Evolutionary conservation across 768 basidiomycete species (phyloP), one percentile per base, ranked within the genome.

Genomic region (Tylopilus vinaceipallidus): DNA sequence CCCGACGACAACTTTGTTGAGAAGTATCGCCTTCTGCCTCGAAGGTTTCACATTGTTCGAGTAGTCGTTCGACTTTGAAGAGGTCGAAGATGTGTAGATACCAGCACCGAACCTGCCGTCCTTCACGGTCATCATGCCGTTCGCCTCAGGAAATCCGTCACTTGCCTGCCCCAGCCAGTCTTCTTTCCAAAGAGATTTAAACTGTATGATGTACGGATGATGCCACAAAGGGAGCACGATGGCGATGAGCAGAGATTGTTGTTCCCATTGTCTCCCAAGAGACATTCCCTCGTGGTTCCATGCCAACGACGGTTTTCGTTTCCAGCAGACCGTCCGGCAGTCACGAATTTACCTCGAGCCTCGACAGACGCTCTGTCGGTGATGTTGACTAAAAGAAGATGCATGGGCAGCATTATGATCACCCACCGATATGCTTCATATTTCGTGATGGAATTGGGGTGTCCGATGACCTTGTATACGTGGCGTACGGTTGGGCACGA

Each of bases 1-100:
- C 23, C 85, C 85, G 20, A 86, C 84, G 13, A 86, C 71, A 17
- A 88, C 85, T 58, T 86, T 87, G 67, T 86, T 87, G 45, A 88
- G 67, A n/a, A 88, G 73, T 33, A 88, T 83, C 0, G 81, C 81
- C 55, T 85, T 85, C 53, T 79, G 64, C 16, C 66, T 63, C 0
- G 82, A 85, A 36, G 74, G 67, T 52, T 75, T 77, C 45, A 76
- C 72, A 51, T 84, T 85, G 44, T 70, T 72, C 11, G 84, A 84
- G 60, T 88, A 88, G 65, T 88, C 85, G 51, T 86, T 82, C 16
- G 85, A 84, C 77, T 87, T 87, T 7, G 85, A 87, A n/a, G 86
- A 86, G 2, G 85, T 87, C n/a, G 83, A 82, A 6, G 84, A 84
- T 2, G 84, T 86, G 60, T 86, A 87, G 35, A 86, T 82, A 22